phyloP scores from a whole-genome alignment of 139 green algal genomes.

The Chlamydomonas incerta region DNA sequence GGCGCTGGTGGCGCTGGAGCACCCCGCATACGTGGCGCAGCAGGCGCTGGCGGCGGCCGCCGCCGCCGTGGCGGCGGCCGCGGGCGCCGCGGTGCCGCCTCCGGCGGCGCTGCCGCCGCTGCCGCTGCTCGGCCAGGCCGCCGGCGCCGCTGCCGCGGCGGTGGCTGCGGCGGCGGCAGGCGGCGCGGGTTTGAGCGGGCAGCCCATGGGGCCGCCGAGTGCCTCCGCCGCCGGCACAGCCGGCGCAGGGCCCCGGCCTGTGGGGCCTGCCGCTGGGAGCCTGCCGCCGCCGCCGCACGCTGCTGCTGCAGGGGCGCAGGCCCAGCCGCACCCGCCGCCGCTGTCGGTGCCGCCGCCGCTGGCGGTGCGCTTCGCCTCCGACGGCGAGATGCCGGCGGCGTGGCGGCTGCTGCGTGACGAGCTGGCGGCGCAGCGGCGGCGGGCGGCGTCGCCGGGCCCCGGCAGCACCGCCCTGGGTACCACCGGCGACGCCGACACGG shows the following conservation, averaged over 20 bases:
- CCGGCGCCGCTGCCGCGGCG: too few species aligned
- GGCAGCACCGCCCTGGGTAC: slow-evolving; percentile 23
- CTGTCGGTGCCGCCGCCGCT: background rate
- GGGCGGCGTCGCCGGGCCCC: slow-evolving; percentile 1
- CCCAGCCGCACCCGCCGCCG: background rate
- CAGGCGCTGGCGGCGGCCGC: background rate
- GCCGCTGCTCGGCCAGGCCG: background rate
- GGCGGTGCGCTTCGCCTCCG: slow-evolving; percentile 10
- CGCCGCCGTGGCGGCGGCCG: background rate
- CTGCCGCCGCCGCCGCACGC: too few species aligned
- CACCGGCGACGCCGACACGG: slow-evolving; percentile 23
- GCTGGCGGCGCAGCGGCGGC: background rate
- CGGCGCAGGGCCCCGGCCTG: too few species aligned
- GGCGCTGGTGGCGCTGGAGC: slow-evolving; percentile 21
- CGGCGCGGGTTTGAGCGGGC: background rate
- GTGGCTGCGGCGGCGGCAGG: too few species aligned
- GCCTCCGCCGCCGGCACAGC: too few species aligned
- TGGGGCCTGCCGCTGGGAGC: too few species aligned
- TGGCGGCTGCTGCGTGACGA: slow-evolving; percentile 11
- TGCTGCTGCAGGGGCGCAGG: background rate
- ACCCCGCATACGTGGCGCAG: background rate
- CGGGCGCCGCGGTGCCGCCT: background rate
- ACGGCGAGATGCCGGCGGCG: background rate
- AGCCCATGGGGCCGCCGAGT: too few species aligned
- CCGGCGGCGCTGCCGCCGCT: background rate